Base-by-base conservation (phyloP, 148 eudicot genomes). In the Silene uniflora region DNA sequence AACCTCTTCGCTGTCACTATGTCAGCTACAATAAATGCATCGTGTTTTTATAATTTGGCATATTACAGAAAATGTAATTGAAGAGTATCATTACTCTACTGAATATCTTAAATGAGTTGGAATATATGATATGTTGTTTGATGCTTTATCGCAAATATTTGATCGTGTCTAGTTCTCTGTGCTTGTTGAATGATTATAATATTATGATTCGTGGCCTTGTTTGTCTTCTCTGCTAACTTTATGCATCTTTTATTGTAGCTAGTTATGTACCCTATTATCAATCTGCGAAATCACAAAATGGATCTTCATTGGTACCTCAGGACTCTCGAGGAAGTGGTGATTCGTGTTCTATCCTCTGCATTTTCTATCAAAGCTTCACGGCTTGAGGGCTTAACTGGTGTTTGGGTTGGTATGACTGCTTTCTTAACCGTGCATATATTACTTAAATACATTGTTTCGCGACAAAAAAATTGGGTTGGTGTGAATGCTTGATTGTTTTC, bases 291-390 rank as follows among this genome's bases (percentile, higher is more conserved):
- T 87, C 93, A 96, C 82, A 78, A 85, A 80, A 91, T 84, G 97
- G 99, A 96, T 91, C 94, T 96, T 52, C 96, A 96, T 86, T 96
- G 98, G 99, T 96, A 96, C 82, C 88, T 91, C 64, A 87, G 94
- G 83, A 83, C 88, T 63, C 94, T 92, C 73, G 98, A 96, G 78
- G 99, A 92, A 80, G 92, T 96, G 82, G 87, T 91, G 62, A 90
- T 91, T 80, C 98, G 90, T 68, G 90, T 70, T 73, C 97, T 96
- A 69, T 88, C 80, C 23, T 85, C 94, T 12, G 76, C 89, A 11
- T 91, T 92, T 82, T 76, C 85, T 71, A 85, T 92, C 24, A 80
- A 87, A 63, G 91, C 94, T 83, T 89, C 92, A 12, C 86, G 91
- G 61, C 49, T 85, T 42, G 86, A 87, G 68, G 96, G 96, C 71